Evolutionary conservation across 1,139 yeast genomes (phyloP), one percentile per base, ranked within the genome.

Genomic region (Yamadazyma atlantica): DNA sequence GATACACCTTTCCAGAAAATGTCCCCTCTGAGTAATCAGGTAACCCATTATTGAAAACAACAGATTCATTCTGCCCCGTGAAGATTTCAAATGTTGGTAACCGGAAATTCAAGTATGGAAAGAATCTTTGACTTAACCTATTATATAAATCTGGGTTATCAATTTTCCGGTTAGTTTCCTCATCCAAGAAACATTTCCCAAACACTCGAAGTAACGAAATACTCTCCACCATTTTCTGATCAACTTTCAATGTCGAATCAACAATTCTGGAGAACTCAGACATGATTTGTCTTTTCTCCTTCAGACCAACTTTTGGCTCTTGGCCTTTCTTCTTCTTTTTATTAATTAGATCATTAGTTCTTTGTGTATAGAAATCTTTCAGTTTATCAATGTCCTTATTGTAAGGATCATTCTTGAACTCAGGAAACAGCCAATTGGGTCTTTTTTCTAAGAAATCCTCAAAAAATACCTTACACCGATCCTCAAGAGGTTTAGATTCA

Each of bases 201-300:
- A 55, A 70, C 2, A 66, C 38, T 30, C 77, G 40, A 39, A 66
- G 33, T 2, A 68, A 22, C 0, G 68, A 54, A 18, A 55, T 49
- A 2, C 62, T 46, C 45, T 71, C 76, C 1, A 70, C 72, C 73
- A 71, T 66, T 14, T 48, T 43, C 19, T 55, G 59, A 23, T 62
- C 64, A 1, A 55, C 48, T 0, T 34, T 25, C 16, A 40, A 18
- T 5, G 50, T 41, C n/a, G 17, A n/a, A 8, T 43, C 41, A 6
- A 40, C 21, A 11, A 32, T 35, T 22, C 29, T 24, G 3, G 33
- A 17, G 29, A 45, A 49, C 1, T 35, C 32, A 2, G 23, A 13
- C 14, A 32, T 23, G 14, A 43, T 36, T 1, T 15, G 10, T 6
- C 32, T 34, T 22, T 29, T 35, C 4, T 45, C 46, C 1, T 17